Evolutionary conservation across 2,329 filamentous ascomycete species (phyloP), one percentile per base, ranked within the genome.

Genomic region (Neonectria faginata): DNA sequence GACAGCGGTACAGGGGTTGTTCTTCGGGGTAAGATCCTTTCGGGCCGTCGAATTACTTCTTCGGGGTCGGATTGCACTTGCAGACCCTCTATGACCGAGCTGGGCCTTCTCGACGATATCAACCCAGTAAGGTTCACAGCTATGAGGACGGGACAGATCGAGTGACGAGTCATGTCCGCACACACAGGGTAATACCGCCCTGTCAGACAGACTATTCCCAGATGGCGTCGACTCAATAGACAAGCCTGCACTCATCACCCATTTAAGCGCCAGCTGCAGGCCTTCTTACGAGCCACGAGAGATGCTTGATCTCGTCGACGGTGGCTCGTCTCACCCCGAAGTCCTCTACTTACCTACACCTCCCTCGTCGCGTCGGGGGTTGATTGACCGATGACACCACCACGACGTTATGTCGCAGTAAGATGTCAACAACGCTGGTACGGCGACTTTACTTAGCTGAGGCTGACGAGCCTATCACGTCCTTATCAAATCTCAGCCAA

Each of bases 41-140:
- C 8, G 59, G 59, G 16, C 59, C 59, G 45, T 52, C 29, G 25
- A 57, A 57, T 22, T 62, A 53, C 59, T 57, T 62, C 16, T 54
- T 39, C 3, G 45, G 60, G 14, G 60, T 39, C 47, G 36, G 53
- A 14, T 20, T 62, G 14, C 14, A 22, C 41, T 33, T 25, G 33
- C 44, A 56, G 25, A 44, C 16, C 22, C 12, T 31, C 48, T 10
- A 20, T 50, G 25, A 16, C 10, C 16, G 29, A 33, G 29, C 3
- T 14, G 6, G 20, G 27, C 48, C 27, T n/a, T 42, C n/a, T 20
- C n/a, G 39, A 42, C 10, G 9, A 41, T n/a, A 16, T 11, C 27
- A 18, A 18, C n/a, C 47, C 27, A 31, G 47, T 29, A 18, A 50
- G 25, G 22, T 41, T 48, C 18, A 16, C 45, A 11, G 45, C 29